Evolutionary conservation across 345 rosid genomes (phyloP).

Genomic region (Populus simonii): DNA sequence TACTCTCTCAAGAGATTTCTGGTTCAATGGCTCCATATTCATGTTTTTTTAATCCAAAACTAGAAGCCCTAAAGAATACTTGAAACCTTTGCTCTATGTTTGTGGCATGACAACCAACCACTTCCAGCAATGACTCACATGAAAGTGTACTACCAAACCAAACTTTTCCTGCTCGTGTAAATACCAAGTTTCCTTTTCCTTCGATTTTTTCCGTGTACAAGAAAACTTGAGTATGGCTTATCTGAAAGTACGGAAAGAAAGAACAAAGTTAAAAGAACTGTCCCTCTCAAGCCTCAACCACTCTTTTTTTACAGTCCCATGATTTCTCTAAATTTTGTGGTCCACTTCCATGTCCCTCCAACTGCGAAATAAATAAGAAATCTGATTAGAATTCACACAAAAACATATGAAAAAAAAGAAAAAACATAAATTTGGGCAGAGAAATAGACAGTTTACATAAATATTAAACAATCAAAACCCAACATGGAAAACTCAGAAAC

Average conservation of each 20-base stretch:
- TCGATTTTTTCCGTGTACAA: neutral
- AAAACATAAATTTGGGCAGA: neutral
- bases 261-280: constrained; percentile 14
- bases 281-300: constrained; percentile 18
- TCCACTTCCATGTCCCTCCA: constrained; percentile 24
- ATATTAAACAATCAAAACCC: neutral
- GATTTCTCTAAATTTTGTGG: constrained; percentile 1
- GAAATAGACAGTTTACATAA: neutral
- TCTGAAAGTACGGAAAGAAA: constrained; percentile 14
- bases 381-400: constrained; percentile 5
- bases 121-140: constrained; percentile 23
- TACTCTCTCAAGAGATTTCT: constrained; percentile 71
- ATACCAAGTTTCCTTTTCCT: neutral
- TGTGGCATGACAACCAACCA: constrained; percentile 16
- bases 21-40: constrained; percentile 52
- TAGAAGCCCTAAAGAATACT: neutral
- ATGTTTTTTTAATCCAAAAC: neutral
- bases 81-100: neutral
- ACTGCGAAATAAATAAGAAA: constrained; percentile 23
- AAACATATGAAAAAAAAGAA: neutral
- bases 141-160: constrained; percentile 8
- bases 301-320: constrained; percentile 1
- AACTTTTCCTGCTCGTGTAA: neutral
- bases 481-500: neutral
- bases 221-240: constrained; percentile 12